Evolutionary conservation across 2,329 filamentous ascomycete species (phyloP), one percentile per base, ranked within the genome.

Genomic region (Intubia oerlemansii): DNA sequence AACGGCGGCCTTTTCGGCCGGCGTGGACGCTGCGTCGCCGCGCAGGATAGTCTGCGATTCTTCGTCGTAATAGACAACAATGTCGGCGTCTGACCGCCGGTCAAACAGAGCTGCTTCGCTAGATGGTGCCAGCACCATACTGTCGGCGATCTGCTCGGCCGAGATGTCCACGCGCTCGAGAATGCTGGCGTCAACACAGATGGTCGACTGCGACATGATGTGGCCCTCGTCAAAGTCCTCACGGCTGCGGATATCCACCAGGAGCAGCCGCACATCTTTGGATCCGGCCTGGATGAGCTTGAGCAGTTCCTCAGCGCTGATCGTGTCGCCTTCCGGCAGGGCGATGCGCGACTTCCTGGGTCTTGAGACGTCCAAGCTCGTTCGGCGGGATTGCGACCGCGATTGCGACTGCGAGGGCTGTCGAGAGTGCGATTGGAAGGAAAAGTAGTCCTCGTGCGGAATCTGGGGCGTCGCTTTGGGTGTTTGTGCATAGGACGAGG

Each of bases 31-130:
- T 9, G 36, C 38, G 25, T 28, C 30, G 12, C 28, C 34, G 35
- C 11, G 32, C 38, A 51, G 41, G 62, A 90, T 41, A 37, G 55
- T 38, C 49, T 62, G 33, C 42, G 78, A 58, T 45, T 61, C 36
- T 38, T 85, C 65, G 46, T 98, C 82, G 46, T 95, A 91, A 42
- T 90, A 88, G 0, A 98, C 78, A 9, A 98, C 65, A 24, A 93
- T 52, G 39, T 95, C 82, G 41, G 77, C 92, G 32, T 75, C 61
- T 37, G 84, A 63, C 10, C 74, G 64, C 32, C 67, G 55, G 24
- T 67, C 69, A 41, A 91, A 92, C 18, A 80, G 56, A 2, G 59
- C 52, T 39, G 77, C 71, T 46, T 98, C 88, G n/a, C 59, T 50
- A n/a, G 68, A 55, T 0, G 78, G 74, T 0, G 69, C 73, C 5